Evolutionary conservation across 805 yeast species (phyloP).

Genomic region (Citeromyces matritensis): DNA sequence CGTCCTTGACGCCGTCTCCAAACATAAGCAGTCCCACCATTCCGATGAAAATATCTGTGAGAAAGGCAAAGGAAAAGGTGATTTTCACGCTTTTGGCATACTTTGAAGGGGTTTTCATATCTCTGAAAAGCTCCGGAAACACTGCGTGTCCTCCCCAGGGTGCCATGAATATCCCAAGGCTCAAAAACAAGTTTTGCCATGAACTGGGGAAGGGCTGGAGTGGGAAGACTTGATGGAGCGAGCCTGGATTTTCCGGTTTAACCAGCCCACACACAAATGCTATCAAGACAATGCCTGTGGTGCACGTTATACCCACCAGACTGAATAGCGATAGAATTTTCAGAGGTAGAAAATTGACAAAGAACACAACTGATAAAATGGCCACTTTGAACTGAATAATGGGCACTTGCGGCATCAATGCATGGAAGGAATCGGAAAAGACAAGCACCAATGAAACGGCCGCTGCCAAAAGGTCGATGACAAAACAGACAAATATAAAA

Average conservation of each 20-base stretch:
- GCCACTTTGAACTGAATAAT: constrained; percentile 23
- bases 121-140: constrained; percentile 57
- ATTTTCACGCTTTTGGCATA: constrained; percentile 35
- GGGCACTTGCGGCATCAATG: constrained; percentile 25
- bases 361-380: constrained; percentile 21
- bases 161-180: constrained; percentile 58
- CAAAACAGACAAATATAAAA: constrained; percentile 30
- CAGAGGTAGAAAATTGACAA: constrained; percentile 54
- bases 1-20: constrained; percentile 32
- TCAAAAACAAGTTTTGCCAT: constrained; percentile 32
- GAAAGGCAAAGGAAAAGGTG: constrained; percentile 45
- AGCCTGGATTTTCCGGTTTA: constrained; percentile 57
- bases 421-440: constrained; percentile 44
- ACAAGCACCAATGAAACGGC: constrained; percentile 39
- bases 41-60: constrained; percentile 51
- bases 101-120: constrained; percentile 53
- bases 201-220: constrained; percentile 55
- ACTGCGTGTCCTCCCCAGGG: constrained; percentile 83
- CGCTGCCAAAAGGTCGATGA: constrained; percentile 47
- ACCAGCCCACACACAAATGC: constrained; percentile 50
- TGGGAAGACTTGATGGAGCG: constrained; percentile 45
- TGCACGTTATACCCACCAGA: constrained; percentile 56
- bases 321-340: constrained; percentile 56
- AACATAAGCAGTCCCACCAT: constrained; percentile 50
- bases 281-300: constrained; percentile 44